Evolutionary conservation across 1,284 basidiomycete species (phyloP).

Genomic region (Phaffia rhodozyma): DNA sequence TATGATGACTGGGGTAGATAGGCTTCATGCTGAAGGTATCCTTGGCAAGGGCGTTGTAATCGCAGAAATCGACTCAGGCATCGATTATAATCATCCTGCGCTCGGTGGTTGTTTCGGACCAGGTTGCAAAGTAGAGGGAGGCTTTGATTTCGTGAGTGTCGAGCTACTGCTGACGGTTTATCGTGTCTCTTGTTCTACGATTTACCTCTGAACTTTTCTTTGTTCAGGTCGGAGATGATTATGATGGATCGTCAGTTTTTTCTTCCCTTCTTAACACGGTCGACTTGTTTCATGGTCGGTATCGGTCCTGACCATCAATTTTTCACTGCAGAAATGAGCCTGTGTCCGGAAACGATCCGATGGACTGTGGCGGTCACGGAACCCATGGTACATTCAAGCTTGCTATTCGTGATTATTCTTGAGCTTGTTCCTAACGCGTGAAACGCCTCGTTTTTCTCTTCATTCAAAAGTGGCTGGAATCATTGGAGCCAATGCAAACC

Average conservation of each 20-base stretch:
- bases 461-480: conserved; percentile 3
- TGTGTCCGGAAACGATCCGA: conserved; percentile 6
- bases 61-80: conserved; percentile 43
- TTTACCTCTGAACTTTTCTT: neutral
- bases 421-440: neutral
- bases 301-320: neutral
- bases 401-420: too few relatives aligned
- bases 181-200: neutral
- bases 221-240: neutral
- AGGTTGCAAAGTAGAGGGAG: conserved; percentile 11
- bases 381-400: neutral
- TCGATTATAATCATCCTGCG: conserved; percentile 50
- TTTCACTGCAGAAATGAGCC: neutral
- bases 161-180: too few relatives aligned
- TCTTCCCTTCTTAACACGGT: neutral
- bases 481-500: conserved; percentile 6
- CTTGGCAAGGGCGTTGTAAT: conserved; percentile 45
- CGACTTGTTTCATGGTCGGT: neutral
- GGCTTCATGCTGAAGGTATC: conserved; percentile 43
- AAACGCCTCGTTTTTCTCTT: neutral
- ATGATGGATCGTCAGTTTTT: neutral
- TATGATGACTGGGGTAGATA: conserved; percentile 27
- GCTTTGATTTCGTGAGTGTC: neutral
- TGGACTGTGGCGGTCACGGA: neutral
- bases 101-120: conserved; percentile 47